phyloP scores from a whole-genome alignment of 2,329 filamentous ascomycete genomes.

The Colletotrichum navitas region DNA sequence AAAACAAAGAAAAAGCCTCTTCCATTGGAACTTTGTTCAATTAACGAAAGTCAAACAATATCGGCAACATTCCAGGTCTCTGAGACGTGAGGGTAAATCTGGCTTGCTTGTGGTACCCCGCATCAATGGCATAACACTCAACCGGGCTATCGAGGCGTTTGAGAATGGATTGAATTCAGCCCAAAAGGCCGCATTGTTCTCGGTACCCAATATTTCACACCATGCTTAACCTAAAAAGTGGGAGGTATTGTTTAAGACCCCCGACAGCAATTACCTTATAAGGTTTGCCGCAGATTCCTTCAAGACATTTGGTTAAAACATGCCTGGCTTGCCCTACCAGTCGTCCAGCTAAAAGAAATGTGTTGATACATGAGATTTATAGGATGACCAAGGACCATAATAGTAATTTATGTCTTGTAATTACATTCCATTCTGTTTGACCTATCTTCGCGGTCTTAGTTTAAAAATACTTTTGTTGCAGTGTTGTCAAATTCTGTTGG shows the following conservation, averaged over 20 bases:
- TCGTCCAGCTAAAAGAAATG: neutral
- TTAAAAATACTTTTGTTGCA: neutral
- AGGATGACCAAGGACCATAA: neutral
- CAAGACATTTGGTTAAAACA: neutral
- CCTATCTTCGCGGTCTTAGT: neutral
- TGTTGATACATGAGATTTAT: too few species aligned
- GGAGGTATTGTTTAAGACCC: neutral
- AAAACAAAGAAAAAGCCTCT: too few species aligned
- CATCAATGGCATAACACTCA: neutral
- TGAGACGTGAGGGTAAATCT: neutral
- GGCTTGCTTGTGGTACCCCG: neutral
- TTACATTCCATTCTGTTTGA: too few species aligned
- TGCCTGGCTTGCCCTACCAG: neutral
- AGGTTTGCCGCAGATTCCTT: neutral
- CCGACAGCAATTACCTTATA: neutral
- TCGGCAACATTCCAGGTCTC: neutral
- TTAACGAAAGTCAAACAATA: neutral
- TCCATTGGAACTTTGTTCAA: neutral
- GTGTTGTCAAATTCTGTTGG: neutral
- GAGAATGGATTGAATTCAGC: neutral
- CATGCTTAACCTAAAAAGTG: neutral
- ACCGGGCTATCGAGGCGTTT: neutral
- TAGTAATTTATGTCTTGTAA: neutral
- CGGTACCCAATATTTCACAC: too few species aligned
- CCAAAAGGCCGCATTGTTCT: too few species aligned